A percentile compares a stretch with the other conserved stretches of the same genome.
Conservation (phyloP, 805 yeast genomes). For the Kluyveromyces lactis region DNA sequence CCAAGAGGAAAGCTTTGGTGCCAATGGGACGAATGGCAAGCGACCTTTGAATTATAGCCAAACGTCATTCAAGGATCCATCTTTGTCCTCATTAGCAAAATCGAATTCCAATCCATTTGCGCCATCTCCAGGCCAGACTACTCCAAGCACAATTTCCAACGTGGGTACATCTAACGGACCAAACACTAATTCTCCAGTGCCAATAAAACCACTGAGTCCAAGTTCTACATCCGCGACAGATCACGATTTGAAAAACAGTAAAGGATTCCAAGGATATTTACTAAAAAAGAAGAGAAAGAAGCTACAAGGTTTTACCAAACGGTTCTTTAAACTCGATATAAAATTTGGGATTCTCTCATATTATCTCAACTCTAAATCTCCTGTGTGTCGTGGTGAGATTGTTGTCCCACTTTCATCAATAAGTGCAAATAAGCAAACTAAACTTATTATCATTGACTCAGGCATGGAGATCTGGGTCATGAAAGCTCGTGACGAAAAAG, state of each 20-base stretch:
- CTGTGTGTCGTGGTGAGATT: slow-evolving; percentile 79
- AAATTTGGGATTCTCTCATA: slow-evolving; percentile 79
- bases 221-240: slow-evolving; percentile 4
- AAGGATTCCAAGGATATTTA: slow-evolving; percentile 68
- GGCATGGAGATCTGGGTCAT: slow-evolving; percentile 93
- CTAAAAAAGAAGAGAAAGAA: slow-evolving; percentile 76
- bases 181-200: not conserved
- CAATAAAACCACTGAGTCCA: slow-evolving; percentile 5
- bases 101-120: not conserved
- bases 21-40: not conserved
- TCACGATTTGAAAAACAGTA: slow-evolving; percentile 39
- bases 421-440: slow-evolving; percentile 59
- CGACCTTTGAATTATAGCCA: not conserved
- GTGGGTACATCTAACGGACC: not conserved
- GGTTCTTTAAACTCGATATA: slow-evolving; percentile 78
- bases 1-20: not conserved
- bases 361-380: slow-evolving; percentile 60
- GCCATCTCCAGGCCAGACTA: not conserved
- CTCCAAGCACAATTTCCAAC: not conserved
- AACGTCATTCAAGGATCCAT: not conserved
- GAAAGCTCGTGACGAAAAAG: slow-evolving; percentile 54
- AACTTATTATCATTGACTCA: slow-evolving; percentile 76
- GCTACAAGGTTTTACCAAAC: slow-evolving; percentile 75
- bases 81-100: not conserved
- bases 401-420: slow-evolving; percentile 77